These are phyloP conservation scores for Neoscytalidium dimidiatum DNA, from an alignment of 2,329 filamentous ascomycete genomes.

Conservation along the genomic window DNA sequence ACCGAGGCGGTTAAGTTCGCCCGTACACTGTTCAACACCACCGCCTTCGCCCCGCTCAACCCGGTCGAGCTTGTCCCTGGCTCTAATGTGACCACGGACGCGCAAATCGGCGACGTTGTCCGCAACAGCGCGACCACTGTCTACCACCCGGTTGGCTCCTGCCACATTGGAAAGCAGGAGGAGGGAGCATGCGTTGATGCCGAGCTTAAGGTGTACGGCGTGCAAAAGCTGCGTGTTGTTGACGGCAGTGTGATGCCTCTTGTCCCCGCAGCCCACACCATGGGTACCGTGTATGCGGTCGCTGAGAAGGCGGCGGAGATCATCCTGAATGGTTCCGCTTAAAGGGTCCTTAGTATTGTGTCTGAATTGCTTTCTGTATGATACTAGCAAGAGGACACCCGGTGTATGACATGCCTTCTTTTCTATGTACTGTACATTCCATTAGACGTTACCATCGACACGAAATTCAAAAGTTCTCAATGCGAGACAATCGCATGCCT, in stretches of 20 bases:
- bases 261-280: conserved; percentile 21
- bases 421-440: too few species aligned
- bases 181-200: conserved; percentile 32
- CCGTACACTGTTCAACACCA: conserved; percentile 22
- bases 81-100: conserved; percentile 28
- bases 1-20: conserved; percentile 28
- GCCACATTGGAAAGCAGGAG: conserved; percentile 30
- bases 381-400: not conserved
- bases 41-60: conserved; percentile 24
- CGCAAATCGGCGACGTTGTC: conserved; percentile 26
- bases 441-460: too few species aligned
- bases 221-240: conserved; percentile 27
- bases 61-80: conserved; percentile 29
- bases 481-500: too few species aligned
- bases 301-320: conserved; percentile 23
- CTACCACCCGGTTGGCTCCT: conserved; percentile 33
- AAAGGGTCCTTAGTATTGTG: not conserved
- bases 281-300: conserved; percentile 27
- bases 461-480: too few species aligned
- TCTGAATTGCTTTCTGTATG: not conserved
- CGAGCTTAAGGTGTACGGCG: conserved; percentile 31
- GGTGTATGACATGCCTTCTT: not conserved
- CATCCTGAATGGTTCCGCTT: not conserved
- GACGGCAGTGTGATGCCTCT: conserved; percentile 26
- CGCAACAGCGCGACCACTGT: conserved; percentile 26